Conservation (phyloP, 208 protist species). For the Leishmania aethiopica region DNA sequence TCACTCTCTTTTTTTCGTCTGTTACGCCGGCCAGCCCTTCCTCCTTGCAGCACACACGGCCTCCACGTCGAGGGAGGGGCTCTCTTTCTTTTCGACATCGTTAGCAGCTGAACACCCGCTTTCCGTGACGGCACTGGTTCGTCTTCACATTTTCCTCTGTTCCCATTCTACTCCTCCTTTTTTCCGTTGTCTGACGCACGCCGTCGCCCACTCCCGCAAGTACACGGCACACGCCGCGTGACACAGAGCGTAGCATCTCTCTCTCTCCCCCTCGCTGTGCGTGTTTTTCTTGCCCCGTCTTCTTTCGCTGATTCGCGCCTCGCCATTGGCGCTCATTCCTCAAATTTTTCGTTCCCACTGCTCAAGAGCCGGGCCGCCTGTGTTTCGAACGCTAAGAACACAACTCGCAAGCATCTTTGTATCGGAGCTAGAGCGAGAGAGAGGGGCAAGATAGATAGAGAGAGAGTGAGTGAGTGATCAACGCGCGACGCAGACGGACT, state of each 20-base stretch:
- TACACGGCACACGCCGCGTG: background rate
- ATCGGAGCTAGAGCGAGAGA: background rate
- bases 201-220: background rate
- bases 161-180: slow-evolving; percentile 7
- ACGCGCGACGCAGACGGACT: too few species aligned
- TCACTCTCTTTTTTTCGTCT: background rate
- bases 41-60: background rate
- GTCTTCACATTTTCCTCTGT: background rate
- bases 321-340: background rate
- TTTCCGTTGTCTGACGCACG: background rate
- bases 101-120: background rate
- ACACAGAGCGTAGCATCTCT: background rate
- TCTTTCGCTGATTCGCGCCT: background rate
- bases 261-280: background rate
- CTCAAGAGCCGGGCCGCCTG: background rate
- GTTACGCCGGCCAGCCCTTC: background rate
- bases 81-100: background rate
- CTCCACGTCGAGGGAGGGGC: background rate
- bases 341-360: background rate
- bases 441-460: background rate
- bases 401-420: background rate
- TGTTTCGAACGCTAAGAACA: background rate
- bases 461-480: background rate
- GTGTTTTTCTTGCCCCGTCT: background rate
- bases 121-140: background rate